These are phyloP conservation scores for Microglena sp. DNA, from an alignment of 139 green algal species.

Conservation along the genomic window DNA sequence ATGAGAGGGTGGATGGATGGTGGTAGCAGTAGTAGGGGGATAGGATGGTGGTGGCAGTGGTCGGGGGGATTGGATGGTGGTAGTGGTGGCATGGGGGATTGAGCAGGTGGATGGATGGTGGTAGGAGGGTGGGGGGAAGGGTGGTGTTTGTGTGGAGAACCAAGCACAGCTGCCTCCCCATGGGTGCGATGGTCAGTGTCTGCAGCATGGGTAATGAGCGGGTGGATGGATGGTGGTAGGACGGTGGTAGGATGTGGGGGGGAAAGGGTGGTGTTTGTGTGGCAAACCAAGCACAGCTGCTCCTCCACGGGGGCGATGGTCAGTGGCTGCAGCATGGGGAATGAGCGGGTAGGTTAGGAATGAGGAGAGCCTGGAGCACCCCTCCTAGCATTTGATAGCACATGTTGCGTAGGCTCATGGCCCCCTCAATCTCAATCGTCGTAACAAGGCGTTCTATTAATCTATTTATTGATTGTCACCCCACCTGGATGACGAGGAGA, in stretches of 20 bases:
- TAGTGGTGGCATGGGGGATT: background rate
- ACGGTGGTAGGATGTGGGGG: too few relatives aligned
- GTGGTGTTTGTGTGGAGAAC: too few relatives aligned
- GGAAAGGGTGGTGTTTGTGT: background rate
- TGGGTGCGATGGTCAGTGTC: background rate
- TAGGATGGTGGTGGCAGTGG: too few relatives aligned
- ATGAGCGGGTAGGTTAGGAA: too few relatives aligned
- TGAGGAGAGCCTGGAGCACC: constrained; percentile 50
- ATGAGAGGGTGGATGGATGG: too few relatives aligned
- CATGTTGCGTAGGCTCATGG: too few relatives aligned
- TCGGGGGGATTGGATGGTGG: constrained; percentile 15
- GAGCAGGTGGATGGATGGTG: background rate
- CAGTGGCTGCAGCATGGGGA: too few relatives aligned
- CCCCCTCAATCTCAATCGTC: too few relatives aligned
- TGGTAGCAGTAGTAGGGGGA: too few relatives aligned
- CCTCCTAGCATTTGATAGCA: constrained; percentile 57
- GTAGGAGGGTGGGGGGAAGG: background rate
- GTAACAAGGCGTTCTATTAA: too few relatives aligned
- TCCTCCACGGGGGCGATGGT: background rate
- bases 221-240: constrained; percentile 59
- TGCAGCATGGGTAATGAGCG: constrained; percentile 17
- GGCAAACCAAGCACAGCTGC: background rate
- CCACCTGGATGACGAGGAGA: constrained; percentile 40
- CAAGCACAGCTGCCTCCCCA: too few relatives aligned
- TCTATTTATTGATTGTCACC: too few relatives aligned